Conservation (phyloP, 2,329 filamentous ascomycete species). For the Paraphoma chrysanthemicola region DNA sequence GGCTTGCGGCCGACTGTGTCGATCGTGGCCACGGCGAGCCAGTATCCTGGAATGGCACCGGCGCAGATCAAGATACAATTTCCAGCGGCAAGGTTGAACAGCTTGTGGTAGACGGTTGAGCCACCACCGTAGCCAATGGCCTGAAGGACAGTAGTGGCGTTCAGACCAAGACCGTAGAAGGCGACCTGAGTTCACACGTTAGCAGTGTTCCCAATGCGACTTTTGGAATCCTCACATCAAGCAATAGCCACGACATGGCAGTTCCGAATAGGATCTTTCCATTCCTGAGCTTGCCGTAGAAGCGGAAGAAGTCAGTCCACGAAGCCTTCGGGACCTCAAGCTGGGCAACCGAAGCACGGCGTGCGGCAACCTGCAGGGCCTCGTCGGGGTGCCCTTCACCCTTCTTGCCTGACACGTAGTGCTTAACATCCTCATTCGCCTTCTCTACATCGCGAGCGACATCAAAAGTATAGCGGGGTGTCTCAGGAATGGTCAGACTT, state of each 20-base stretch:
- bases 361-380: slow-evolving; percentile 66
- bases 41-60: slow-evolving; percentile 82
- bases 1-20: slow-evolving; percentile 70
- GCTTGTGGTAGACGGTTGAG: slow-evolving; percentile 70
- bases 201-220: neutral
- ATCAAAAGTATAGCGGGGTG: slow-evolving; percentile 52
- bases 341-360: slow-evolving; percentile 60
- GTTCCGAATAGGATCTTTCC: slow-evolving; percentile 77
- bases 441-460: slow-evolving; percentile 49
- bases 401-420: slow-evolving; percentile 73
- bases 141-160: slow-evolving; percentile 74
- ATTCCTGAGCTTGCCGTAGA: slow-evolving; percentile 76
- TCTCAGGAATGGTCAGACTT: slow-evolving; percentile 50
- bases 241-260: slow-evolving; percentile 73
- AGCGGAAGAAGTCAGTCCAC: slow-evolving; percentile 72
- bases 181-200: neutral
- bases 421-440: slow-evolving; percentile 73
- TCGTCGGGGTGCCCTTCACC: slow-evolving; percentile 70
- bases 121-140: slow-evolving; percentile 72
- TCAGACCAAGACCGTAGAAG: slow-evolving; percentile 66
- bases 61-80: slow-evolving; percentile 81
- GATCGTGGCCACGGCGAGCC: slow-evolving; percentile 63
- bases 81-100: slow-evolving; percentile 78
- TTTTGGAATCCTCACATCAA: slow-evolving; percentile 58
- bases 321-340: slow-evolving; percentile 74